A percentile compares a stretch with the other conserved stretches of the same genome.
phyloP scores from a whole-genome alignment of 2,329 filamentous ascomycete species.

The Neofusicoccum kwambonambiense region DNA sequence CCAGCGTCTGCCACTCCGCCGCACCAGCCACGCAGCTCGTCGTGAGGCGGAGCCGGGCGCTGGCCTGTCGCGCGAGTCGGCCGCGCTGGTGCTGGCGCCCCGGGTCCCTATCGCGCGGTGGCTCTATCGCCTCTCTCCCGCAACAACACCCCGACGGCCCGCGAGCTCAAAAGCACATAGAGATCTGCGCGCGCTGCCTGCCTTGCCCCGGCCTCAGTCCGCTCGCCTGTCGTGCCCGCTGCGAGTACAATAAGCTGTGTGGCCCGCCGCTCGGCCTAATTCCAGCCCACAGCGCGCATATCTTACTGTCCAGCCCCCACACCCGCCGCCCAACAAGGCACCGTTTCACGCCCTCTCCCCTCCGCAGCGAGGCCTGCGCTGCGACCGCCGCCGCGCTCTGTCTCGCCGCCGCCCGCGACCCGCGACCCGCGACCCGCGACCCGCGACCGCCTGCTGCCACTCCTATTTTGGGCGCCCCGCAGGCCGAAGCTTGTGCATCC shows the following conservation, averaged over 20 bases:
- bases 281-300: slow-evolving; percentile 5
- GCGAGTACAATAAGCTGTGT: not conserved
- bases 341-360: slow-evolving; percentile 7
- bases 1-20: not conserved
- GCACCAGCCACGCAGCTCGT: slow-evolving; percentile 1
- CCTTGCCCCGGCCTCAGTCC: not conserved
- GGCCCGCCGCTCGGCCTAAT: slow-evolving; percentile 13
- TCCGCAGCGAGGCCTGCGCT: slow-evolving; percentile 7
- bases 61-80: not conserved
- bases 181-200: slow-evolving; percentile 4
- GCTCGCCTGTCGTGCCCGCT: not conserved
- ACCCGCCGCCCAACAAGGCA: not conserved
- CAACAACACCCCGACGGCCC: not conserved
- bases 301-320: slow-evolving; percentile 13
- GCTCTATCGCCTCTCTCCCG: not conserved
- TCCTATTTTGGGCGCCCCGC: slow-evolving; percentile 15
- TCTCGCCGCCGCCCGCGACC: not conserved
- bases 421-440: no score
- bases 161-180: not conserved
- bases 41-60: not conserved
- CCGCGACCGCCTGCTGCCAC: not conserved
- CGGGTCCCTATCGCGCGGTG: slow-evolving; percentile 4
- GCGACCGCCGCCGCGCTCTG: not conserved
- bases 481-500: slow-evolving; percentile 11
- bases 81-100: not conserved